Conservation (phyloP, 2,329 filamentous ascomycete genomes). For the Neospermospora avenae region DNA sequence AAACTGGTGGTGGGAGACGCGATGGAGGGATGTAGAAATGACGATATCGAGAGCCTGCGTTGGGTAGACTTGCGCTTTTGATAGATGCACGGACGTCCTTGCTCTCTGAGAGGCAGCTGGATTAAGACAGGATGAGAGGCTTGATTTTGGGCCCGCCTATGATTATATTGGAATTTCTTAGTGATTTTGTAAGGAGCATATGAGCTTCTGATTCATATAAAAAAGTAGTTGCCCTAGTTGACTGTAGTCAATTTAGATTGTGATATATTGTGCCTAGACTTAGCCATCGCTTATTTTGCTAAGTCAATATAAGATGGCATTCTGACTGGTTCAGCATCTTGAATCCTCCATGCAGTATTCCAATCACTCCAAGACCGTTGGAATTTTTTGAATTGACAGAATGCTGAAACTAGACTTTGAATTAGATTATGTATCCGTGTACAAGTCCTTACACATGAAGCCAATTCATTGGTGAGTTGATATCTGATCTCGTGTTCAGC, state of each 20-base stretch:
- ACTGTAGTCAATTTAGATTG: not conserved
- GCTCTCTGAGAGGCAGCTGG: not conserved
- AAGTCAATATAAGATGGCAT: not conserved
- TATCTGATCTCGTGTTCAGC: no score
- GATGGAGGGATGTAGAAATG: constrained; percentile 1
- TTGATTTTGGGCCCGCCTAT: not conserved
- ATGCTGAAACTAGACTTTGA: no score
- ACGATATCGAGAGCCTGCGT: constrained; percentile 4
- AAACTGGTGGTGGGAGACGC: not conserved
- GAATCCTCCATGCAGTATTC: not conserved
- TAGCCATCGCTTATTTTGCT: not conserved
- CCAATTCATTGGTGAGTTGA: no score
- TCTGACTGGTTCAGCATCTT: not conserved
- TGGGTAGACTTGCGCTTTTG: constrained; percentile 7
- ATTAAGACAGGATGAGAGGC: not conserved
- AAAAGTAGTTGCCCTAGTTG: no score
- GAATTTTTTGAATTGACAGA: no score
- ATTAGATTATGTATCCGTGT: no score
- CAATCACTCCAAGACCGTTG: no score
- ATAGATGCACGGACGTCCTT: constrained; percentile 12
- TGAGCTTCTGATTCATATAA: no score
- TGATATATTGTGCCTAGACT: not conserved
- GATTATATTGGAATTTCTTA: no score
- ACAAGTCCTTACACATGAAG: no score
- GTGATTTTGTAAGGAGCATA: no score